Evolutionary conservation across 2,329 filamentous ascomycete species (phyloP).

Genomic region (Microthyrium microscopicum): DNA sequence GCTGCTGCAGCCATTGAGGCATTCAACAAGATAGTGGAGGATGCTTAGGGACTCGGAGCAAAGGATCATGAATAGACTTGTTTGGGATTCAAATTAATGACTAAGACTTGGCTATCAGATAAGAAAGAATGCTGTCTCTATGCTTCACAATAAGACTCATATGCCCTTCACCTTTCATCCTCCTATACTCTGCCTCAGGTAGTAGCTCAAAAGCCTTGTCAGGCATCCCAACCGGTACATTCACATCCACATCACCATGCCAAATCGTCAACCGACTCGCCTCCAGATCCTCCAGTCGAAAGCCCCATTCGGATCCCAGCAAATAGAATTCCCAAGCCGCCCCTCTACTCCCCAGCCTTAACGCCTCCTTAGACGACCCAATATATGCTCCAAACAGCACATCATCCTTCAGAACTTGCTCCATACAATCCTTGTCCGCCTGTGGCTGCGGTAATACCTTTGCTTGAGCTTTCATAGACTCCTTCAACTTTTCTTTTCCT

Average conservation of each 20-base stretch:
- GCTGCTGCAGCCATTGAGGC: constrained; percentile 17
- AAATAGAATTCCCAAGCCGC: constrained; percentile 17
- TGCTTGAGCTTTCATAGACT: constrained; percentile 10
- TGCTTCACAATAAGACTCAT: constrained; percentile 7
- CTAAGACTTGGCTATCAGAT: no score
- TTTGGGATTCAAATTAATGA: no score
- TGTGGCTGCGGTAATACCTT: constrained; percentile 7
- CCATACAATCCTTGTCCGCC: constrained; percentile 7
- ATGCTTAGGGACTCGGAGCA: no score
- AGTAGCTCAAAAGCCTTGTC: constrained; percentile 14
- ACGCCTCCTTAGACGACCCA: constrained; percentile 15
- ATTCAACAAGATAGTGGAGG: no score
- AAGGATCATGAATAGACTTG: no score
- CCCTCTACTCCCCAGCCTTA: constrained; percentile 15
- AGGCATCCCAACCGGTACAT: constrained; percentile 14
- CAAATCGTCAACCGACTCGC: constrained; percentile 16
- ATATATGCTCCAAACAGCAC: constrained; percentile 12
- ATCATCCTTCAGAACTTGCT: background rate
- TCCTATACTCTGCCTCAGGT: constrained; percentile 11
- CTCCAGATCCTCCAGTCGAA: constrained; percentile 15
- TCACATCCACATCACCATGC: constrained; percentile 18
- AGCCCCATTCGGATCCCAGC: constrained; percentile 17
- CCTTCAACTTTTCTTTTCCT: background rate
- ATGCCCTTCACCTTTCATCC: constrained; percentile 15
- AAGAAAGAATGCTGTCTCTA: background rate